Conservation (phyloP, 306 rosid species). For the barrel medic (Medicago truncatula) region MtrunA17r5.0-ANR NC_053049.1:33969001-33969500, state of each 20-base stretch:
- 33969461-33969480: conserved; percentile 18
- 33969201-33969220: background rate
- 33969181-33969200: background rate
- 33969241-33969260: background rate
- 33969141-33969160: background rate
- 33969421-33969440: background rate
- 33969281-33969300: background rate
- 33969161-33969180: background rate
- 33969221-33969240: conserved; percentile 5
- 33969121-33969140: conserved; percentile 19
- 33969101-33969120: background rate
- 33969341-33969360: conserved; percentile 26
- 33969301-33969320: conserved; percentile 7
- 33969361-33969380: conserved; percentile 10
- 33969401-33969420: conserved; percentile 27
- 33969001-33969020: conserved; percentile 40
- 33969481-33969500: conserved; percentile 19
- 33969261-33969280: background rate
- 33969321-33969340: conserved; percentile 27
- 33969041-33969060: background rate
- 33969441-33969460: background rate
- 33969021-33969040: background rate
- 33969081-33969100: background rate
- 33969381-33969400: conserved; percentile 4
- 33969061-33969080: background rate